Conservation (phyloP, 169 alveolate genomes). For the Ichthyophthirius multifiliis region DNA sequence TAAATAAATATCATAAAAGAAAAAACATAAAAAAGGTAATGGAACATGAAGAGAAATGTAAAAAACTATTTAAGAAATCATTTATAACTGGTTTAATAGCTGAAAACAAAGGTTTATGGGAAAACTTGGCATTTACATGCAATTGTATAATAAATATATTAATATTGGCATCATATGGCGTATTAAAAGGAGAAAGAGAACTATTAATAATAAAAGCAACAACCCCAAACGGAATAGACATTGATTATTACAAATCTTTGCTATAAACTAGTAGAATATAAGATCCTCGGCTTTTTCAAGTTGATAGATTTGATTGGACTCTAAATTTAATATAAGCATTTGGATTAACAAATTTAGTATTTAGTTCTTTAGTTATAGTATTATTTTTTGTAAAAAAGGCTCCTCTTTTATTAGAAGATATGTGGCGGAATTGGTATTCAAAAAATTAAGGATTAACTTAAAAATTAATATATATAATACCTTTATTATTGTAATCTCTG, state of each 20-base stretch:
- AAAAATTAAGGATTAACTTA: background rate
- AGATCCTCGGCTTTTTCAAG: conserved; percentile 27
- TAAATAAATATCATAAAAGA: background rate
- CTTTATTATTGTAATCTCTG: background rate
- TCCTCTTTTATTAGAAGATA: conserved; percentile 25
- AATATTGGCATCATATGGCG: conserved; percentile 20
- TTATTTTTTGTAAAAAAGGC: conserved; percentile 30
- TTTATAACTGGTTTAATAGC: conserved; percentile 26
- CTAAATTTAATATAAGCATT: background rate
- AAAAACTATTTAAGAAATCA: conserved; percentile 8
- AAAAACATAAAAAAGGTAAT: conserved; percentile 32
- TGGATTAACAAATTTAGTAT: conserved; percentile 26
- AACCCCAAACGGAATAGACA: background rate
- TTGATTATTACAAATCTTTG: background rate
- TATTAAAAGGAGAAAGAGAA: too few species aligned
- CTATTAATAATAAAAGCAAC: background rate
- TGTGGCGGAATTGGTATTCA: conserved; percentile 26
- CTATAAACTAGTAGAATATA: conserved; percentile 15
- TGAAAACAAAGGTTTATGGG: conserved; percentile 36
- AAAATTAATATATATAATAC: background rate
- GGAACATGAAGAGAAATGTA: conserved; percentile 41
- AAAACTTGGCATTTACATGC: conserved; percentile 22
- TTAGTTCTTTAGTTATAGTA: conserved; percentile 14
- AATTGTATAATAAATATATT: conserved; percentile 17
- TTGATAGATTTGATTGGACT: conserved; percentile 17